A percentile compares a stretch with the other conserved stretches of the same genome.
These are phyloP conservation scores for Carallia brachiata DNA, from an alignment of 345 rosid species.

Conservation along the genomic window DNA sequence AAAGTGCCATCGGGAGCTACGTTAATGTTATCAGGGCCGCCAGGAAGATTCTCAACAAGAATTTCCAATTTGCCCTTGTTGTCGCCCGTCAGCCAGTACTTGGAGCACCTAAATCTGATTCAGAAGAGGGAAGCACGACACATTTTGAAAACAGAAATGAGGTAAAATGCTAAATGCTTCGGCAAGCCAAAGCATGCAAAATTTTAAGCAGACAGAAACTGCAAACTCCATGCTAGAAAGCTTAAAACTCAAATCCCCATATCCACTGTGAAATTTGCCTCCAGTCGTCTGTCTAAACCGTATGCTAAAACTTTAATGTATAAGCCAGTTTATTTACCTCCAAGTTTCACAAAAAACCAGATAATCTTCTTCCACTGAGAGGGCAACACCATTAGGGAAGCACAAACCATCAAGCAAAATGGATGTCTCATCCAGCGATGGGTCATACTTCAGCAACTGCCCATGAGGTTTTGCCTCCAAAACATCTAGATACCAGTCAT, in stretches of 20 bases:
- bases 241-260: too few relatives aligned
- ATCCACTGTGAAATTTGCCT: too few relatives aligned
- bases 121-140: neutral
- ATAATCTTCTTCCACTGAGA: slow-evolving; percentile 41
- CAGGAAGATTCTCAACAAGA: slow-evolving; percentile 47
- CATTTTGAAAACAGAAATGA: neutral
- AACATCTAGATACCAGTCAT: slow-evolving; percentile 41
- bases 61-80: slow-evolving; percentile 36
- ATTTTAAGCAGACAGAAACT: neutral
- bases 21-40: slow-evolving; percentile 52
- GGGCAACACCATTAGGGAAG: slow-evolving; percentile 53
- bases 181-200: too few relatives aligned
- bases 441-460: slow-evolving; percentile 51
- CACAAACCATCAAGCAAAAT: slow-evolving; percentile 36
- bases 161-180: too few relatives aligned
- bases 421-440: slow-evolving; percentile 30
- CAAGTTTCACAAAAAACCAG: slow-evolving; percentile 46
- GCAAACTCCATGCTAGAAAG: neutral
- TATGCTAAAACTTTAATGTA: neutral
- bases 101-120: slow-evolving; percentile 44
- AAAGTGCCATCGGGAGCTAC: slow-evolving; percentile 60
- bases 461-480: slow-evolving; percentile 53
- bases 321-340: slow-evolving; percentile 31
- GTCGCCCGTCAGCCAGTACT: slow-evolving; percentile 47
- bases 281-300: neutral